Percentiles rank a stretch among this genome's conserved stretches.
These are phyloP conservation scores for Nemania sp. DNA, from an alignment of 2,329 filamentous ascomycete species.

Conservation along the genomic window DNA sequence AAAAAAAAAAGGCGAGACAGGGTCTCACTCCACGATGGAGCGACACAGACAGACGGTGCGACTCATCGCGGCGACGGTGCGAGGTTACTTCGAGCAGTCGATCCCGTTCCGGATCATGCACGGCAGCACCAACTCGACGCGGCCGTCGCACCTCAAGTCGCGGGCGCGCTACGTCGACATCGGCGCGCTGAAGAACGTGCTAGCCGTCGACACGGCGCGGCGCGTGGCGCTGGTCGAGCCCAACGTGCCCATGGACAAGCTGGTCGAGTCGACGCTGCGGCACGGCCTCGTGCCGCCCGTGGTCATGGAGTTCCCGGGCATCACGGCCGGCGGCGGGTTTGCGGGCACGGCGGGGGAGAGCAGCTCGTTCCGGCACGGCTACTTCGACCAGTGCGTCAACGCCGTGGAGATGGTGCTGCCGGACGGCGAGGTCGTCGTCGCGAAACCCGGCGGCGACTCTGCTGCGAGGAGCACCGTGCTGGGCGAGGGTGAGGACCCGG, in stretches of 20 bases:
- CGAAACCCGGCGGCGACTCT: conserved; percentile 40
- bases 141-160: conserved; percentile 51
- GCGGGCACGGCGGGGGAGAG: conserved; percentile 74
- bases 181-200: conserved; percentile 64
- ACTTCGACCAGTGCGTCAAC: conserved; percentile 69
- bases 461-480: conserved; percentile 13
- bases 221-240: conserved; percentile 72
- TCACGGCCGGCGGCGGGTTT: conserved; percentile 73
- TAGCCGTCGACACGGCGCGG: conserved; percentile 60
- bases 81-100: conserved; percentile 51
- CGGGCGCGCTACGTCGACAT: conserved; percentile 63
- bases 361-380: conserved; percentile 70
- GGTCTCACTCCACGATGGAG: too few relatives aligned
- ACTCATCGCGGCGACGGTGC: conserved; percentile 53
- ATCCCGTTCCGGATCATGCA: conserved; percentile 75
- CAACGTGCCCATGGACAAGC: conserved; percentile 74
- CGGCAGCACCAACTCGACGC: conserved; percentile 77
- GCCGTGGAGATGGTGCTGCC: conserved; percentile 72
- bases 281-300: conserved; percentile 71
- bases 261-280: conserved; percentile 68
- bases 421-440: conserved; percentile 65
- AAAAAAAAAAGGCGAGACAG: too few relatives aligned
- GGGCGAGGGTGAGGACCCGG: conserved; percentile 20
- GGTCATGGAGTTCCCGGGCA: conserved; percentile 78
- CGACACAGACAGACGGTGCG: conserved; percentile 54